These are phyloP conservation scores for Aspergillus nidulans DNA, from an alignment of 495 filamentous ascomycete species.

Conservation along the genomic window DNA sequence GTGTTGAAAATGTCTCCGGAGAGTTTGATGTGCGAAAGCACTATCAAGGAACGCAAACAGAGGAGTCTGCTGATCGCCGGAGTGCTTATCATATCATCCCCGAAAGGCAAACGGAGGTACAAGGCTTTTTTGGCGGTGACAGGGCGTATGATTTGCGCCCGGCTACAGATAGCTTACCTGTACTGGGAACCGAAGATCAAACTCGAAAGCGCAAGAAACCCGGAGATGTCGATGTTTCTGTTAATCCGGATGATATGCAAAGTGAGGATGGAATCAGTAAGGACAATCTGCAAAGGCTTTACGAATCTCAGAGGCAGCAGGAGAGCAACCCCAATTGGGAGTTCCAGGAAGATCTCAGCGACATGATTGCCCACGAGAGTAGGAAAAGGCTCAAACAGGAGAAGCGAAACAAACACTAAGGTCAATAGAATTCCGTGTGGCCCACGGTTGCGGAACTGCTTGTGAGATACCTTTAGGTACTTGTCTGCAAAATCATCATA, in stretches of 20 bases:
- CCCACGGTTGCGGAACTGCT: too few species aligned
- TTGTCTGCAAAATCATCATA: neutral
- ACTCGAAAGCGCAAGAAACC: constrained; percentile 87
- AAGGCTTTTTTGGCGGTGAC: constrained; percentile 95
- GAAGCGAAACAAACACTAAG: constrained; percentile 49
- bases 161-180: constrained; percentile 50
- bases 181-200: constrained; percentile 78
- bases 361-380: constrained; percentile 95
- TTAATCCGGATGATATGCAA: constrained; percentile 75
- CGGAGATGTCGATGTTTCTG: constrained; percentile 86
- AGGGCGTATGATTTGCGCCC: constrained; percentile 78
- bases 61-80: constrained; percentile 68
- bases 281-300: constrained; percentile 63
- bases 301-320: constrained; percentile 71
- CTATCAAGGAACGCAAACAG: constrained; percentile 80
- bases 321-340: constrained; percentile 67
- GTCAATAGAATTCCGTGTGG: neutral
- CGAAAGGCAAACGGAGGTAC: constrained; percentile 73
- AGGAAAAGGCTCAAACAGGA: constrained; percentile 86
- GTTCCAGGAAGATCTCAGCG: constrained; percentile 88
- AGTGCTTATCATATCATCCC: constrained; percentile 86
- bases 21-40: constrained; percentile 92
- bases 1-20: constrained; percentile 68
- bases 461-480: neutral
- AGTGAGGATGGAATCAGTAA: constrained; percentile 66